A percentile compares a stretch with the other conserved stretches of the same genome.
Conservation (phyloP, 2,329 filamentous ascomycete species). For the Pezicula neosporulosa region DNA sequence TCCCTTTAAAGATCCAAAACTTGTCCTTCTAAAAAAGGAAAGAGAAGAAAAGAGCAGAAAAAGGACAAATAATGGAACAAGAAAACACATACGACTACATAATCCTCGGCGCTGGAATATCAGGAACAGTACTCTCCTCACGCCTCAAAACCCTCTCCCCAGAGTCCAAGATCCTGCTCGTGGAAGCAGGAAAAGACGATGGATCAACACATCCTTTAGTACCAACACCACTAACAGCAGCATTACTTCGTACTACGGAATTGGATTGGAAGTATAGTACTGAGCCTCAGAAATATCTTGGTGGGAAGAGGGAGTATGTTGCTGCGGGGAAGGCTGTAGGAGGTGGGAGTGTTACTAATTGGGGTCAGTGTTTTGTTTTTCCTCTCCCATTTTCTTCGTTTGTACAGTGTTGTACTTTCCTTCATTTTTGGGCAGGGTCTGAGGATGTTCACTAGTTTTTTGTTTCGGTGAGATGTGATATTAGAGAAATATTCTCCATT, state of each 20-base stretch:
- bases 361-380: not conserved
- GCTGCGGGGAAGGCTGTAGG: slow-evolving; percentile 36
- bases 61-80: not conserved
- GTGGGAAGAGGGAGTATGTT: slow-evolving; percentile 21
- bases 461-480: no score
- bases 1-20: no score
- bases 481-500: no score
- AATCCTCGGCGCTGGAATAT: slow-evolving; percentile 34
- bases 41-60: no score
- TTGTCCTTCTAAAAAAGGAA: no score
- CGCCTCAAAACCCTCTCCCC: slow-evolving; percentile 27
- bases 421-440: no score
- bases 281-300: slow-evolving; percentile 23
- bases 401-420: no score
- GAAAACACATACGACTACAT: slow-evolving; percentile 27
- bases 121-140: slow-evolving; percentile 33
- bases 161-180: slow-evolving; percentile 26
- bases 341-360: slow-evolving; percentile 37
- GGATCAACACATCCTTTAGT: slow-evolving; percentile 12
- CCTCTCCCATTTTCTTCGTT: no score
- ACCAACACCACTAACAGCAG: not conserved
- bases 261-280: slow-evolving; percentile 31
- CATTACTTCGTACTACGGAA: slow-evolving; percentile 6
- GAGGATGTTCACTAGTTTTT: no score
- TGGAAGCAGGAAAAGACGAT: slow-evolving; percentile 36